A percentile compares a stretch with the other conserved stretches of the same genome.
Evolutionary conservation across 495 filamentous ascomycete species (phyloP).

Genomic region (Aspergillus leporis): DNA sequence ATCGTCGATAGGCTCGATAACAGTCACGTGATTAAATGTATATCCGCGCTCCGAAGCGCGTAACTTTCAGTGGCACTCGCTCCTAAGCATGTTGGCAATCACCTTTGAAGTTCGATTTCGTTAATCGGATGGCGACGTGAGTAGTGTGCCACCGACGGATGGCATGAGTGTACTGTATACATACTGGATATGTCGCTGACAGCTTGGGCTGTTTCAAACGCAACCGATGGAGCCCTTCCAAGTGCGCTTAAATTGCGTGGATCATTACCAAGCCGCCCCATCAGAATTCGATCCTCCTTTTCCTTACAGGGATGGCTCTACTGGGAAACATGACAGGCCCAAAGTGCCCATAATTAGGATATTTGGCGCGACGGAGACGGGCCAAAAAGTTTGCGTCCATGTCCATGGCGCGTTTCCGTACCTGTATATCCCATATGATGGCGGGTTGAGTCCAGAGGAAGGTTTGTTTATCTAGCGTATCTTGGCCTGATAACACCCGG

Average conservation of each 20-base stretch:
- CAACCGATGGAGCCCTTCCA: conserved; percentile 67
- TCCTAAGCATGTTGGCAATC: conserved; percentile 7
- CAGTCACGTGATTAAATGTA: conserved; percentile 38
- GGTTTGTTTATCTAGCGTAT: conserved; percentile 47
- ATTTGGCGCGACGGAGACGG: conserved; percentile 92
- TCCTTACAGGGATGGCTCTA: conserved; percentile 52
- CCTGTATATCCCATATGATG: conserved; percentile 84
- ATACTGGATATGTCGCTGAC: conserved; percentile 32
- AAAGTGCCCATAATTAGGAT: conserved; percentile 85
- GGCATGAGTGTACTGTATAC: conserved; percentile 15
- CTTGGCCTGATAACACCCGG: neutral
- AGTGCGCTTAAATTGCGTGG: conserved; percentile 91
- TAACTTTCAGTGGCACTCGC: conserved; percentile 16
- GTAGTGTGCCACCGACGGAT: neutral
- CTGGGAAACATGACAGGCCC: conserved; percentile 56
- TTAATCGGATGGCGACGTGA: neutral
- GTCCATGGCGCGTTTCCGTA: conserved; percentile 96
- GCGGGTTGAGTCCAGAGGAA: conserved; percentile 61
- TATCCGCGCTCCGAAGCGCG: conserved; percentile 26
- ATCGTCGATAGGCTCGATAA: conserved; percentile 7
- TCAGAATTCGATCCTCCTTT: conserved; percentile 81
- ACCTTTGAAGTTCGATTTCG: neutral
- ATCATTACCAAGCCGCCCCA: conserved; percentile 81
- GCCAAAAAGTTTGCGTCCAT: conserved; percentile 95
- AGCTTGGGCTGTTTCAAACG: conserved; percentile 22